Percentiles rank a stretch among this genome's conserved stretches.
Conservation (phyloP, 805 yeast species). For the Yarrowia sp. region DNA sequence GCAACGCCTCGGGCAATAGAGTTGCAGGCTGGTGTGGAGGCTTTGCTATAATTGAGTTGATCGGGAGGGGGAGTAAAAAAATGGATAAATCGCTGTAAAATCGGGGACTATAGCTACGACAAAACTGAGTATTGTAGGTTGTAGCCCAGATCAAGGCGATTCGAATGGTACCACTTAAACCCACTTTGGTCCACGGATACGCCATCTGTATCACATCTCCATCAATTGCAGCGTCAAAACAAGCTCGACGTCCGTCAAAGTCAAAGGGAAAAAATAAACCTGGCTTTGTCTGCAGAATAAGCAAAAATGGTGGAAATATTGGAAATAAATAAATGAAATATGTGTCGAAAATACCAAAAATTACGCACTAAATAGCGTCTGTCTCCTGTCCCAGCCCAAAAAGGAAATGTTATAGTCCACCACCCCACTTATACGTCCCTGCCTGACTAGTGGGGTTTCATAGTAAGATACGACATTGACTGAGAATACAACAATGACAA, state of each 20-base stretch:
- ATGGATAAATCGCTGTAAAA: background rate
- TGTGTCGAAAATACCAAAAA: background rate
- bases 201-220: background rate
- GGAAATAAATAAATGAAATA: background rate
- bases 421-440: background rate
- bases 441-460: background rate
- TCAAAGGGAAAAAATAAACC: slow-evolving; percentile 12
- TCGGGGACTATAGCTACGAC: background rate
- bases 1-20: background rate
- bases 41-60: slow-evolving; percentile 10
- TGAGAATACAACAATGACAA: background rate
- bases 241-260: background rate
- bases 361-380: background rate
- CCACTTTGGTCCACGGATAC: no score
- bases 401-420: background rate
- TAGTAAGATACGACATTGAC: background rate
- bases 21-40: background rate
- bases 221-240: background rate
- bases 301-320: background rate
- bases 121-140: background rate
- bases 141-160: no score
- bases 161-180: no score
- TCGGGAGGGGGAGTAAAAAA: background rate
- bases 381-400: background rate
- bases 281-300: no score